Evolutionary conservation across 352 stramenopile species (phyloP).

Genomic region (Phytophthora pisi): DNA sequence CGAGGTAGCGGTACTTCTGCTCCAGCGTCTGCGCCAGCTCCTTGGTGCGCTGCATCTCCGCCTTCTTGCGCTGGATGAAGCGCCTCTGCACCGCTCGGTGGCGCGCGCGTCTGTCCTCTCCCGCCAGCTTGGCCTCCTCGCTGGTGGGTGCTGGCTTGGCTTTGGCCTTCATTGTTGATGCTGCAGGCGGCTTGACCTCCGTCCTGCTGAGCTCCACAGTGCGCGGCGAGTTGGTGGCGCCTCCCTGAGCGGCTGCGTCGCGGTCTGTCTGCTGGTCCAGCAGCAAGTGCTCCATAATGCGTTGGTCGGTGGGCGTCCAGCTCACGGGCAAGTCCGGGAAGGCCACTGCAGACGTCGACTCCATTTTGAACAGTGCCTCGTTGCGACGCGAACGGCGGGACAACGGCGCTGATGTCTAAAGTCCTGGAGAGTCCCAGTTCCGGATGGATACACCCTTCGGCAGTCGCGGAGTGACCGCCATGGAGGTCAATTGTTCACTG

Average conservation of each 20-base stretch:
- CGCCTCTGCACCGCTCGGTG: constrained; percentile 57
- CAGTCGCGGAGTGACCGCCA: too few relatives aligned
- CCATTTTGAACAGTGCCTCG: neutral
- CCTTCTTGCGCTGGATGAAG: constrained; percentile 68
- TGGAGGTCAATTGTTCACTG: constrained; percentile 7
- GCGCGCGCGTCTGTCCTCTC: constrained; percentile 52
- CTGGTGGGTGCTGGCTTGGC: neutral
- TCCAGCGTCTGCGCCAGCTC: constrained; percentile 41
- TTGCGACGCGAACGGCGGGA: neutral
- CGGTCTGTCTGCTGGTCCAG: constrained; percentile 28
- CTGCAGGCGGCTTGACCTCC: constrained; percentile 6
- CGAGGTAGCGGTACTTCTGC: constrained; percentile 42
- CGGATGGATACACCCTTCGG: neutral
- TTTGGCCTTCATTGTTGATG: constrained; percentile 2
- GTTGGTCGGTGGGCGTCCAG: constrained; percentile 62
- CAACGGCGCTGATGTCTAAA: neutral
- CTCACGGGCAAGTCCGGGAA: constrained; percentile 21
- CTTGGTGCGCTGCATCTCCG: constrained; percentile 44
- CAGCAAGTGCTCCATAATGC: constrained; percentile 66
- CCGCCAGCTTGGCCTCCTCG: constrained; percentile 19
- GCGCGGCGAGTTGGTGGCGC: constrained; percentile 10
- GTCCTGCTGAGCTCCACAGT: constrained; percentile 22
- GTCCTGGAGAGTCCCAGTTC: neutral
- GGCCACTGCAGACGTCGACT: constrained; percentile 11
- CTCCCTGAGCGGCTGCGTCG: constrained; percentile 4